A percentile compares a stretch with the other conserved stretches of the same genome.
These are phyloP conservation scores for Cyberlindnera veronae DNA, from an alignment of 805 yeast species.

Conservation along the genomic window DNA sequence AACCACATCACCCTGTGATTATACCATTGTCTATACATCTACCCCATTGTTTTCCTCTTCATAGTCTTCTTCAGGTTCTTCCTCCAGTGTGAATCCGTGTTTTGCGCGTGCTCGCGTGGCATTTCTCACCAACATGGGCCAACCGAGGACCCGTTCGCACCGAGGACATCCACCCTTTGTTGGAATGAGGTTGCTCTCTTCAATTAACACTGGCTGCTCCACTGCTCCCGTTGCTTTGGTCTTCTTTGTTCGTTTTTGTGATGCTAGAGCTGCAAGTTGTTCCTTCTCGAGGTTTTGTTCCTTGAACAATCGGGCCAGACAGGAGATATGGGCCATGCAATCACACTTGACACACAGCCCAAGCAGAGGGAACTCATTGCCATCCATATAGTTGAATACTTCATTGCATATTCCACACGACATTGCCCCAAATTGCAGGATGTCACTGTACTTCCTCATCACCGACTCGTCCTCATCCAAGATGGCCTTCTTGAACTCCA, in stretches of 20 bases:
- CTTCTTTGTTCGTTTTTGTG: neutral
- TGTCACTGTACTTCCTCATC: slow-evolving; percentile 19
- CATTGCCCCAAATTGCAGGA: slow-evolving; percentile 23
- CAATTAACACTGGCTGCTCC: neutral
- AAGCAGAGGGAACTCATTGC: slow-evolving; percentile 30
- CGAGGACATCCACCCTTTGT: slow-evolving; percentile 9
- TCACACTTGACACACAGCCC: slow-evolving; percentile 37
- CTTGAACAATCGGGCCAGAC: slow-evolving; percentile 31
- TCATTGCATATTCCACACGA: slow-evolving; percentile 33
- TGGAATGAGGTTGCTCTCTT: slow-evolving; percentile 8
- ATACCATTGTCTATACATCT: too few species aligned
- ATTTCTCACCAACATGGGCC: slow-evolving; percentile 11
- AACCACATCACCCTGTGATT: too few species aligned
- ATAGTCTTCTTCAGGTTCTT: neutral
- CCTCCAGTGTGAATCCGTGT: neutral
- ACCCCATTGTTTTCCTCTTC: too few species aligned
- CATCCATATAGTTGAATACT: slow-evolving; percentile 34
- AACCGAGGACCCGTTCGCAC: slow-evolving; percentile 4
- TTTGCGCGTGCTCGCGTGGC: slow-evolving; percentile 6
- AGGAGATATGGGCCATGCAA: slow-evolving; percentile 35
- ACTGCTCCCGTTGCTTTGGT: neutral
- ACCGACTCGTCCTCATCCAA: slow-evolving; percentile 12
- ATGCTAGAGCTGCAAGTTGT: neutral
- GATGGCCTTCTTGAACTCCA: slow-evolving; percentile 23
- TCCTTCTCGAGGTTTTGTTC: slow-evolving; percentile 3